phyloP scores from a whole-genome alignment of 345 rosid genomes.

The Murraya koenigii region DNA sequence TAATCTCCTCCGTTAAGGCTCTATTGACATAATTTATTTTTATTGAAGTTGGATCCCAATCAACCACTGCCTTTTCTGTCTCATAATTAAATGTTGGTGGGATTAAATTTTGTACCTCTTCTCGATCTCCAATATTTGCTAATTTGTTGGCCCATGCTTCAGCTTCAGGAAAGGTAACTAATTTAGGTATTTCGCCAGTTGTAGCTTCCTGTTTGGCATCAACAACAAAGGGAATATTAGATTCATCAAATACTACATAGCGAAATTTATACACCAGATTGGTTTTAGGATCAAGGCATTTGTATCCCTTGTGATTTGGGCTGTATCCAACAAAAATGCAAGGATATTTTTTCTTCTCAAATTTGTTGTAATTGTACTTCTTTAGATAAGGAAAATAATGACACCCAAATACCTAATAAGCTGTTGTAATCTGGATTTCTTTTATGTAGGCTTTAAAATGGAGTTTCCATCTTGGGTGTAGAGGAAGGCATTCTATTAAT shows the following conservation, averaged over 20 bases:
- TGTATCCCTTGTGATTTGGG: no score
- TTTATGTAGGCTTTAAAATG: background rate
- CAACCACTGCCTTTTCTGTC: no score
- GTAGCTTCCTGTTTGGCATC: no score
- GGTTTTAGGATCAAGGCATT: background rate
- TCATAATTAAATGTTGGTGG: no score
- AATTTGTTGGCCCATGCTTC: no score
- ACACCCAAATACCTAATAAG: background rate
- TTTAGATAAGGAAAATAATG: background rate
- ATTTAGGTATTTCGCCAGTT: no score
- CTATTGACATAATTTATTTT: no score
- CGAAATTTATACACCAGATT: background rate
- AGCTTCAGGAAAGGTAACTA: no score
- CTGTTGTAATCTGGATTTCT: background rate
- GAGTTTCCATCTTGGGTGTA: background rate
- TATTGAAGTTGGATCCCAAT: no score
- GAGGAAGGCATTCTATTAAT: constrained; percentile 8
- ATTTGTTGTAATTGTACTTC: background rate
- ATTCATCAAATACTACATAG: background rate
- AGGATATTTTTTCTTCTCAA: background rate
- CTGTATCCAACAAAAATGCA: background rate
- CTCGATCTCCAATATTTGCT: no score
- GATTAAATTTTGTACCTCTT: no score
- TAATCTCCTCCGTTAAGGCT: no score
- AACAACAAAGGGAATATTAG: background rate